A percentile compares a stretch with the other conserved stretches of the same genome.
These are phyloP conservation scores for Ziziphus jujuba DNA, from an alignment of 306 rosid genomes.

Conservation along the genomic window DNA sequence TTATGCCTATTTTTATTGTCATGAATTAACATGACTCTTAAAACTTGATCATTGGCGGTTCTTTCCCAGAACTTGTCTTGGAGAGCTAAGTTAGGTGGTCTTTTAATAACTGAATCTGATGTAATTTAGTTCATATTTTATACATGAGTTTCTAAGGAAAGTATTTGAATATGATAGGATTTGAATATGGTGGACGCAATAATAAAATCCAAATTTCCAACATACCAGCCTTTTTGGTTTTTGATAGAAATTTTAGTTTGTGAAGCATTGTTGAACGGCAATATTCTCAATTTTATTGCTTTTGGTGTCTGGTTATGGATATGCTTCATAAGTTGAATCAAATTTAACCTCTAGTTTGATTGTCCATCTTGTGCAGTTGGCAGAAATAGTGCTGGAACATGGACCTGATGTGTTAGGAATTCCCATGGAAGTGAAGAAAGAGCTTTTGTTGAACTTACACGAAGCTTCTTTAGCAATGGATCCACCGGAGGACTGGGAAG, in stretches of 20 bases:
- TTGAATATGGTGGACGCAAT: no score
- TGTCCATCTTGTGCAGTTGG: constrained; percentile 54
- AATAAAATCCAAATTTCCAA: no score
- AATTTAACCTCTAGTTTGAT: constrained; percentile 12
- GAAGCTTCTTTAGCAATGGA: constrained; percentile 75
- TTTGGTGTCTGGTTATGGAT: neutral
- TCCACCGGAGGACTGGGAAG: constrained; percentile 88
- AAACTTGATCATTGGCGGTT: no score
- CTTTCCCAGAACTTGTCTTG: no score
- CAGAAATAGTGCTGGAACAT: constrained; percentile 71
- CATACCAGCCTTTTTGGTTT: no score
- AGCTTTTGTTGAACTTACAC: constrained; percentile 68
- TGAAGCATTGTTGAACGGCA: neutral
- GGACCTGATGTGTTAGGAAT: constrained; percentile 73
- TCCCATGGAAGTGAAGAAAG: constrained; percentile 80
- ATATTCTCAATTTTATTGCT: neutral
- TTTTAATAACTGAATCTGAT: no score
- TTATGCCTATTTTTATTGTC: neutral
- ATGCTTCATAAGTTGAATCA: neutral
- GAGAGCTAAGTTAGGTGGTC: no score
- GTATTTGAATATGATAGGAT: no score
- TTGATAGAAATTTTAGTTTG: neutral
- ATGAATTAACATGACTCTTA: neutral
- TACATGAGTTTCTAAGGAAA: no score
- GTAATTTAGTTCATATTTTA: no score